Percentiles rank a stretch among this genome's conserved stretches.
These are phyloP conservation scores for Neoboletus brunneissimus DNA, from an alignment of 768 basidiomycete species.

Conservation along the genomic window DNA sequence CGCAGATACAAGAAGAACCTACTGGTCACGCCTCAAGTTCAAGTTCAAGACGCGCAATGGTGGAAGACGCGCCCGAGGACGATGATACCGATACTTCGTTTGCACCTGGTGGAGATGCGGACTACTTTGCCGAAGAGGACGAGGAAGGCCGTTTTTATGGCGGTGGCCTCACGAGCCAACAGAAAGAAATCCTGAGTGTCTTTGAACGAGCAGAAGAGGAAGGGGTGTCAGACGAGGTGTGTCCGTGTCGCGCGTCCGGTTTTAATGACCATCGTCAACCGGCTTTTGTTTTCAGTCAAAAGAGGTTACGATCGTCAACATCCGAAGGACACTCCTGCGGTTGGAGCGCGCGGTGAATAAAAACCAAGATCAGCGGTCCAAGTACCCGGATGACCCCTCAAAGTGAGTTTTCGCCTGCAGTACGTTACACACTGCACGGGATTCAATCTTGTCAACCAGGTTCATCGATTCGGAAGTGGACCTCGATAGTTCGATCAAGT, in stretches of 20 bases:
- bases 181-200: constrained; percentile 94
- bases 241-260: constrained; percentile 25
- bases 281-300: constrained; percentile 45
- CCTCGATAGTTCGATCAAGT: constrained; percentile 83
- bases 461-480: constrained; percentile 99
- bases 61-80: constrained; percentile 53
- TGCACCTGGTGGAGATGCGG: constrained; percentile 84
- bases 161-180: constrained; percentile 86
- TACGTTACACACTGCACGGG: neutral
- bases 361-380: constrained; percentile 96
- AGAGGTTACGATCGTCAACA: constrained; percentile 62
- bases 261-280: neutral
- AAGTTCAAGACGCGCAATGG: constrained; percentile 44
- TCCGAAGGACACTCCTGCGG: constrained; percentile 70
- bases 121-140: constrained; percentile 89
- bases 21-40: constrained; percentile 8
- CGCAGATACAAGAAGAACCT: constrained; percentile 6
- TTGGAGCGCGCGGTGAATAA: constrained; percentile 91
- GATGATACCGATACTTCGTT: constrained; percentile 43
- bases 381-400: constrained; percentile 87
- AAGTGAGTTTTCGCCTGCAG: constrained; percentile 50
- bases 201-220: constrained; percentile 76
- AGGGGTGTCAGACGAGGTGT: constrained; percentile 64
- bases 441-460: constrained; percentile 42
- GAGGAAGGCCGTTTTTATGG: constrained; percentile 93